Base-by-base conservation (phyloP, 225 moss, liverwort and hornwort species). In the Thuidium tamariscinum region DNA sequence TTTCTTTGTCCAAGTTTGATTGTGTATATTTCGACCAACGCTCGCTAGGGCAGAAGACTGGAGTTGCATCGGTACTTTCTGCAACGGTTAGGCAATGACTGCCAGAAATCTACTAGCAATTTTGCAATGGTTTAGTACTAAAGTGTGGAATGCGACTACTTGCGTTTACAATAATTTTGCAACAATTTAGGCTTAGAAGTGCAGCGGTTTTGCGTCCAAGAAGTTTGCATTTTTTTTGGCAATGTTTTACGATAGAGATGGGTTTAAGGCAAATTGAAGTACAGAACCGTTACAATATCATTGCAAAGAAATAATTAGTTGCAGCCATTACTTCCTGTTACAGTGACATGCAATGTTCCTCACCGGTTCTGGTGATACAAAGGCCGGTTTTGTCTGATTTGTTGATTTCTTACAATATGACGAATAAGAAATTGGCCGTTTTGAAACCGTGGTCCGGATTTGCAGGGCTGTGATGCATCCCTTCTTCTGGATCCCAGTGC, bases 401-500 rank as follows among this genome's bases (percentile, higher is more conserved):
- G 52, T 25, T 76, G 36, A 36, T 54, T 76, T 36, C 55, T 55
- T 36, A 16, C 36, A 25, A 6, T 8, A 22, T 14, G 52, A 52
- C 14, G 22, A n/a, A 4, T 29, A 39, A 57, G 32, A 54, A 52
- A 30, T 39, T 21, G 68, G 54, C 39, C 27, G 20, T 11, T 82
- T 39, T 54, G 9, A 68, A 54, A 82, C 14, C 4, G 68, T 19
- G 21, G 67, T 37, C 4, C 30, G 42, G 60, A 46, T 70, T 42
- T 67, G 92, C 92, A 96, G 95, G 96, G 96, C 10, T 96, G 96
- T 49, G 96, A 96, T 80, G 96, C 84, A n/a, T 95, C 95, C 1
- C 7, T 95, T 37, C 90, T 96, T 21, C 91, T 96, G 56, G 93
- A 91, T 73, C 62, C 90, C 16, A 84, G 89, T 16, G 59, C 90